Evolutionary conservation across 176 grass and related monocot species (phyloP), one percentile per base, ranked within the genome.

Genomic region (Eleusine indica): DNA sequence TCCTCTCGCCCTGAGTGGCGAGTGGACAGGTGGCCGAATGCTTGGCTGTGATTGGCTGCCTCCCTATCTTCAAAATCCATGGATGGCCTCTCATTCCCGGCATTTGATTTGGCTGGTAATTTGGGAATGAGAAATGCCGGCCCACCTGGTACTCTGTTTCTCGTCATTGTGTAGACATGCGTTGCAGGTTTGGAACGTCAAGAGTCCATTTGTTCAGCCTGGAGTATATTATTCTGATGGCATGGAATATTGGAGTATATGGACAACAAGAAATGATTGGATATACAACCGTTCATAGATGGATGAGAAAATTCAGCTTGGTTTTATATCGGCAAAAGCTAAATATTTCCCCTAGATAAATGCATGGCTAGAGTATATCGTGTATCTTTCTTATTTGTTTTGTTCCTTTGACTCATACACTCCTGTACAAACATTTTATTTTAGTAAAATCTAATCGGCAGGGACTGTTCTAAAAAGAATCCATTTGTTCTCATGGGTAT

Each of bases 31-130:
- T 93, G 95, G 90, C 81, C 8, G 16, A 37, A 64, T 63, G 75
- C 22, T 52, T 42, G 30, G 29, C 62, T 86, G 10, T 79, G 66
- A 93, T 94, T 94, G 88, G 95, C 71, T 35, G 47, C 3, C 68
- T 82, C 52, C 74, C 86, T 93, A 97, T 97, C 95, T 89, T 80
- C 35, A 47, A 86, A 77, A 96, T 93, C 94, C 76, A 62, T 48
- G 28, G 44, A 13, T 68, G 40, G 70, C 84, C 89, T 80, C 84
- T 39, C 63, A 4, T 63, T 75, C 80, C 73, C n/a, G 3, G 54
- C 48, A 42, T 56, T 56, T 61, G 29, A 56, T 49, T 82, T 77
- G 75, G 28, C 69, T 70, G 79, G 73, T 69, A 41, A 49, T 65
- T 68, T 5, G 8, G 15, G 18, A n/a, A 42, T 51, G 42, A 25